phyloP scores from a whole-genome alignment of 805 yeast species.

The Hanseniaspora hatyaiensis region DNA sequence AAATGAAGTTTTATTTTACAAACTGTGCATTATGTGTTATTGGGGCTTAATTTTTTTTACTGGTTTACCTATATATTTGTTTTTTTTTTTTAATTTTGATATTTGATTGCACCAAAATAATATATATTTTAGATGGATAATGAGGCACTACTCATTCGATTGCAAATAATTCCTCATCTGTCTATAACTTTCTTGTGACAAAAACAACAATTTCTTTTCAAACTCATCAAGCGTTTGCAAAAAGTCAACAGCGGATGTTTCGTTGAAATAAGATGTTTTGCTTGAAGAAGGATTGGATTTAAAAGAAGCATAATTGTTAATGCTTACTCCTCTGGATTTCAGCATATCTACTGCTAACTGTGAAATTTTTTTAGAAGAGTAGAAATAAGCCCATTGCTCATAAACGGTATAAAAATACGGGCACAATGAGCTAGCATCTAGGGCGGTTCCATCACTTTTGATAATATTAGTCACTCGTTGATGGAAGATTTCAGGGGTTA shows the following conservation, averaged over 20 bases:
- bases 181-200: constrained; percentile 41
- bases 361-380: constrained; percentile 52
- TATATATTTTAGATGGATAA: too few species aligned
- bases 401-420: constrained; percentile 61
- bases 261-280: constrained; percentile 28
- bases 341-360: constrained; percentile 43
- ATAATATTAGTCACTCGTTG: constrained; percentile 66
- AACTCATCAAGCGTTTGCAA: constrained; percentile 61
- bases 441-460: constrained; percentile 51
- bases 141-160: constrained; percentile 7
- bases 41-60: too few species aligned
- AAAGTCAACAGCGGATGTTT: constrained; percentile 30
- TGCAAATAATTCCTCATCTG: constrained; percentile 36
- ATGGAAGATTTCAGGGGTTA: constrained; percentile 60
- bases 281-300: constrained; percentile 21
- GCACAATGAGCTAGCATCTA: constrained; percentile 56
- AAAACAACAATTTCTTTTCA: constrained; percentile 50
- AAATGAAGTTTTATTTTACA: too few species aligned
- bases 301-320: constrained; percentile 51
- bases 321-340: constrained; percentile 53
- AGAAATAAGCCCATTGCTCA: constrained; percentile 66
- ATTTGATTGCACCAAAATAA: too few species aligned
- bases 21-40: too few species aligned
- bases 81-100: too few species aligned
- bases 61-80: too few species aligned